Conservation (phyloP, 306 rosid genomes). For the Cucurbita moschata region DNA sequence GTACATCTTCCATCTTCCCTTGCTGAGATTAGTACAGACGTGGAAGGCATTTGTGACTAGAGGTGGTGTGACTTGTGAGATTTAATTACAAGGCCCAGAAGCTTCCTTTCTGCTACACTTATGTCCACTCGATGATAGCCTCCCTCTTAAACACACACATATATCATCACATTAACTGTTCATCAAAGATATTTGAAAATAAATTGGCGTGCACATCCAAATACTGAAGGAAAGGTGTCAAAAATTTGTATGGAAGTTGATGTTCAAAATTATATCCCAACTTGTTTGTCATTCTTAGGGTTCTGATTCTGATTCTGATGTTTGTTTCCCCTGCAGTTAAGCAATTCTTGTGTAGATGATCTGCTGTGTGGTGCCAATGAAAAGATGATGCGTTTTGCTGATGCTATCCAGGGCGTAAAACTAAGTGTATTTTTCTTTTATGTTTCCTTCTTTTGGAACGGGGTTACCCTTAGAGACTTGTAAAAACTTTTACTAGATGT, state of each 20-base stretch:
- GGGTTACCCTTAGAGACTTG: neutral
- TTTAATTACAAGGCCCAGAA: too few relatives aligned
- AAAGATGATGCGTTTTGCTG: neutral
- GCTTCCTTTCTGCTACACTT: too few relatives aligned
- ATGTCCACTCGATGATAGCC: too few relatives aligned
- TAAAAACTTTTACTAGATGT: neutral
- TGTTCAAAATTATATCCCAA: neutral
- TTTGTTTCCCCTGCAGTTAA: neutral
- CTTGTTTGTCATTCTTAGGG: neutral
- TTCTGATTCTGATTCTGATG: neutral
- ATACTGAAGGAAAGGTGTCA: neutral
- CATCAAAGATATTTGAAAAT: neutral
- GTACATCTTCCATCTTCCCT: neutral
- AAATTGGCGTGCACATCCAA: neutral
- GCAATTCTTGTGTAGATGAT: slow-evolving; percentile 1
- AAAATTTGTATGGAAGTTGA: neutral
- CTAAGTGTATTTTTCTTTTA: neutral
- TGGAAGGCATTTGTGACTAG: neutral
- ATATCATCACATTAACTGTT: neutral
- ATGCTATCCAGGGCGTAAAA: neutral
- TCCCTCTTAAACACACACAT: too few relatives aligned
- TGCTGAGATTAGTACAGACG: neutral
- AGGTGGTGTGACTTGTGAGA: too few relatives aligned
- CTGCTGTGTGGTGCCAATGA: neutral
- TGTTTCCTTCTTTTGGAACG: neutral